Percentiles rank a stretch among this genome's conserved stretches.
These are phyloP conservation scores for Endoconidiophora laricicola DNA, from an alignment of 2,329 filamentous ascomycete species.

Conservation along the genomic window DNA sequence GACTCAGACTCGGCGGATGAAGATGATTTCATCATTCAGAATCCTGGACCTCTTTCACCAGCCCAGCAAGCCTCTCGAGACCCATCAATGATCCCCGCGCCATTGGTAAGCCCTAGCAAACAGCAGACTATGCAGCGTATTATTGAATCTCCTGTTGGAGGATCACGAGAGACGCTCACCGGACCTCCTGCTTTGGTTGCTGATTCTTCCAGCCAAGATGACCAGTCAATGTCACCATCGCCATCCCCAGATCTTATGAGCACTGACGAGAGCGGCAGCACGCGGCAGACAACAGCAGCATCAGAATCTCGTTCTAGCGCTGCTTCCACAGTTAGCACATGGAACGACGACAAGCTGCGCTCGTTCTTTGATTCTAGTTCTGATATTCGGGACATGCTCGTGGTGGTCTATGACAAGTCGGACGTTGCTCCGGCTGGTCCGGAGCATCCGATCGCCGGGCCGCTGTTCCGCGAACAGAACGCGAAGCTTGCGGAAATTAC, in stretches of 20 bases:
- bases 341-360: slow-evolving; percentile 74
- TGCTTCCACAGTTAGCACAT: slow-evolving; percentile 38
- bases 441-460: slow-evolving; percentile 72
- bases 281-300: slow-evolving; percentile 29
- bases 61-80: neutral
- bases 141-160: slow-evolving; percentile 50
- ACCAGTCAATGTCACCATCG: slow-evolving; percentile 39
- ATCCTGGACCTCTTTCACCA: neutral
- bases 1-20: slow-evolving; percentile 47
- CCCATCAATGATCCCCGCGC: slow-evolving; percentile 24
- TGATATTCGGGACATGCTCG: slow-evolving; percentile 75
- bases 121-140: neutral
- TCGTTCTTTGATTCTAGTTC: slow-evolving; percentile 71
- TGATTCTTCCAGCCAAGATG: slow-evolving; percentile 56
- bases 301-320: slow-evolving; percentile 11
- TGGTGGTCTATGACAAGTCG: slow-evolving; percentile 84
- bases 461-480: slow-evolving; percentile 74
- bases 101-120: slow-evolving; percentile 2
- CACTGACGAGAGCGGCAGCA: slow-evolving; percentile 28
- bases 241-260: slow-evolving; percentile 46
- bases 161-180: slow-evolving; percentile 30
- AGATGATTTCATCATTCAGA: slow-evolving; percentile 20
- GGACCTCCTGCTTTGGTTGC: slow-evolving; percentile 51
- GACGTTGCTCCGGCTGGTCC: slow-evolving; percentile 60
- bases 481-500: slow-evolving; percentile 76